phyloP scores from a whole-genome alignment of 1,284 basidiomycete genomes.

The Trametes polyzona region DNA sequence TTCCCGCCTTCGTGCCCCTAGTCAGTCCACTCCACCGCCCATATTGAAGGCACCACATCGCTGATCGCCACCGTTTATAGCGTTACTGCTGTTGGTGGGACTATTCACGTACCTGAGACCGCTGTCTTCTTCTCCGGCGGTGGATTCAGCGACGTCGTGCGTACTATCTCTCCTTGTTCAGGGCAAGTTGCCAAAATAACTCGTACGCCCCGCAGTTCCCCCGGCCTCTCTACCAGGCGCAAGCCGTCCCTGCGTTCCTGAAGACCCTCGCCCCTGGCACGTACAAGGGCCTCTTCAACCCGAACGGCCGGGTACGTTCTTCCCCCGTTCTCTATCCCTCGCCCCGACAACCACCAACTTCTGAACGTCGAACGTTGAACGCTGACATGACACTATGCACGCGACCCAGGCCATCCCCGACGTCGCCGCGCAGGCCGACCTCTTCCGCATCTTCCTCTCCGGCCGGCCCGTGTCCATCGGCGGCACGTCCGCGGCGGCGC shows the following conservation, averaged over 20 bases:
- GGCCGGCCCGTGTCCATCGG: slow-evolving; percentile 39
- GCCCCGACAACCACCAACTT: background rate
- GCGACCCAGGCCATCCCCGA: slow-evolving; percentile 42
- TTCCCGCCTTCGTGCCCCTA: slow-evolving; percentile 63
- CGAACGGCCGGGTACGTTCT: slow-evolving; percentile 39
- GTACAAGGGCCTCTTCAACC: slow-evolving; percentile 64
- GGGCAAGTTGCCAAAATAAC: background rate
- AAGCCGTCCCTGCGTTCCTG: slow-evolving; percentile 48
- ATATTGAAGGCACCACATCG: background rate
- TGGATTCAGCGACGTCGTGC: slow-evolving; percentile 66
- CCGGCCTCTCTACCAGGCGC: slow-evolving; percentile 58
- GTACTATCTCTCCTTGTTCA: slow-evolving; percentile 14
- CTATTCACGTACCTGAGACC: slow-evolving; percentile 57
- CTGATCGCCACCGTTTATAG: slow-evolving; percentile 26
- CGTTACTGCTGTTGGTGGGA: slow-evolving; percentile 66
- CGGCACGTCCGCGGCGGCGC: slow-evolving; percentile 59
- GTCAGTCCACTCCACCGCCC: slow-evolving; percentile 32
- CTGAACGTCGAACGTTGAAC: background rate
- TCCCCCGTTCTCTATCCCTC: background rate
- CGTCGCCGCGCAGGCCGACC: slow-evolving; percentile 44
- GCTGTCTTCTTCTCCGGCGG: slow-evolving; percentile 65
- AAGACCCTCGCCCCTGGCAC: slow-evolving; percentile 46
- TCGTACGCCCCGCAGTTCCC: slow-evolving; percentile 44
- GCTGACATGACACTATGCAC: background rate
- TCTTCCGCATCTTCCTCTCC: slow-evolving; percentile 35